A percentile compares a stretch with the other conserved stretches of the same genome.
Conservation (phyloP, 495 filamentous ascomycete species). For the Hypoxylon intermedium region DNA sequence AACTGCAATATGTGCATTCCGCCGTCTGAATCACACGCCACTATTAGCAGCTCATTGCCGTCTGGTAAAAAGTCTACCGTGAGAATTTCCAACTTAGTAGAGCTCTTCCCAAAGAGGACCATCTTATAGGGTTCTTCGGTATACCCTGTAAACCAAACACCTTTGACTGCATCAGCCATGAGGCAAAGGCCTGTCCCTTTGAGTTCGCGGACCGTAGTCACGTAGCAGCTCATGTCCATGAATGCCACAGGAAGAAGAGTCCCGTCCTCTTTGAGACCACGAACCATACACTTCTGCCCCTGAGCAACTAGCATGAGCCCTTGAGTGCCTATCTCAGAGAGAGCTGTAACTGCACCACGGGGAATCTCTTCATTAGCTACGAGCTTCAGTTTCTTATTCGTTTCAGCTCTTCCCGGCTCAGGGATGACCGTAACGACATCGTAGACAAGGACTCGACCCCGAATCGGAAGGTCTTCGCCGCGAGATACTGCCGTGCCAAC, state of each 20-base stretch:
- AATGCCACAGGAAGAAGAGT: slow-evolving; percentile 92
- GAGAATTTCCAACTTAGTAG: slow-evolving; percentile 75
- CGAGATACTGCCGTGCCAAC: slow-evolving; percentile 84
- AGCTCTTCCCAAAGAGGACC: slow-evolving; percentile 88
- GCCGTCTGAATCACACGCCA: slow-evolving; percentile 83
- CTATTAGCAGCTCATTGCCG: slow-evolving; percentile 79
- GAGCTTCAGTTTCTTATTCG: slow-evolving; percentile 81
- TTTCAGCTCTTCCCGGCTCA: slow-evolving; percentile 83
- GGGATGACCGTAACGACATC: slow-evolving; percentile 91
- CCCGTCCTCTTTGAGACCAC: slow-evolving; percentile 93
- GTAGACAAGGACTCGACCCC: slow-evolving; percentile 89
- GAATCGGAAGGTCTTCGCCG: slow-evolving; percentile 86
- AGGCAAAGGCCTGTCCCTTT: slow-evolving; percentile 81
- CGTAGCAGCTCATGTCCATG: slow-evolving; percentile 95
- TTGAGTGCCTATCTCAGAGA: slow-evolving; percentile 88
- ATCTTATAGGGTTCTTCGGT: slow-evolving; percentile 95
- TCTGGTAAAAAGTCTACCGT: slow-evolving; percentile 88
- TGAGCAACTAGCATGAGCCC: slow-evolving; percentile 91
- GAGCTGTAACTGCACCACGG: slow-evolving; percentile 88
- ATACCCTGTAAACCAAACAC: slow-evolving; percentile 93
- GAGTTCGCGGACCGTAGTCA: slow-evolving; percentile 80
- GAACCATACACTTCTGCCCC: slow-evolving; percentile 95
- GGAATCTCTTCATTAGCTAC: slow-evolving; percentile 84
- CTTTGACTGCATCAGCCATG: slow-evolving; percentile 88
- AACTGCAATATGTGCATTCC: slow-evolving; percentile 90